These are phyloP conservation scores for Epichloe aotearoae DNA, from an alignment of 2,329 filamentous ascomycete species.

Conservation along the genomic window DNA sequence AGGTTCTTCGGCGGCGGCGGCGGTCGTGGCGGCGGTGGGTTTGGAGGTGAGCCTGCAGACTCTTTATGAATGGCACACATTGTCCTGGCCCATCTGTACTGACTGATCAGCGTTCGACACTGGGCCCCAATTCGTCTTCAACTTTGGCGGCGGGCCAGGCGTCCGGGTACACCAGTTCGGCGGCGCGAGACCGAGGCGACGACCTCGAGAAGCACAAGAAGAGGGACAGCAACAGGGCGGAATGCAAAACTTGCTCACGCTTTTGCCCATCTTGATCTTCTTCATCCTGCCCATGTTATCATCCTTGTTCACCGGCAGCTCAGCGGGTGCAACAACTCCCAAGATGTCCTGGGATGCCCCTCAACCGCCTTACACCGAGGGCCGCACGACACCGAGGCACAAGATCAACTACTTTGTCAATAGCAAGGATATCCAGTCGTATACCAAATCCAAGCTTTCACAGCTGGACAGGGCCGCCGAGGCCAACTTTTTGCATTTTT, in stretches of 20 bases:
- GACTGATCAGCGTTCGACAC: conserved; percentile 47
- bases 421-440: conserved; percentile 61
- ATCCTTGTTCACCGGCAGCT: conserved; percentile 54
- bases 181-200: conserved; percentile 59
- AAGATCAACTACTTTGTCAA: conserved; percentile 78
- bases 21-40: conserved; percentile 53
- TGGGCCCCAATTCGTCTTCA: conserved; percentile 87
- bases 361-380: conserved; percentile 56
- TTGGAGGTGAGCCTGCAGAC: conserved; percentile 24
- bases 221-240: conserved; percentile 37
- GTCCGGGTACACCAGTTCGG: conserved; percentile 94
- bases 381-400: conserved; percentile 56
- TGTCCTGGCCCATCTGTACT: conserved; percentile 5
- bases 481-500: conserved; percentile 50
- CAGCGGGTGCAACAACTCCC: conserved; percentile 38
- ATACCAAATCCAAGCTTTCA: conserved; percentile 52
- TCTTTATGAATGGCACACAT: not conserved
- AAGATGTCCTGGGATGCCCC: conserved; percentile 64
- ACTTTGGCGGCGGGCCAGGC: conserved; percentile 81
- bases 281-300: conserved; percentile 77
- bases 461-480: conserved; percentile 72
- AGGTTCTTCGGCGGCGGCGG: conserved; percentile 84
- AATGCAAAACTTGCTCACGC: conserved; percentile 51
- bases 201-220: conserved; percentile 53
- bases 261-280: conserved; percentile 79